phyloP scores from a whole-genome alignment of 371 early-diverging fungal genomes.

The Syncephalis plumigaleata region DNA sequence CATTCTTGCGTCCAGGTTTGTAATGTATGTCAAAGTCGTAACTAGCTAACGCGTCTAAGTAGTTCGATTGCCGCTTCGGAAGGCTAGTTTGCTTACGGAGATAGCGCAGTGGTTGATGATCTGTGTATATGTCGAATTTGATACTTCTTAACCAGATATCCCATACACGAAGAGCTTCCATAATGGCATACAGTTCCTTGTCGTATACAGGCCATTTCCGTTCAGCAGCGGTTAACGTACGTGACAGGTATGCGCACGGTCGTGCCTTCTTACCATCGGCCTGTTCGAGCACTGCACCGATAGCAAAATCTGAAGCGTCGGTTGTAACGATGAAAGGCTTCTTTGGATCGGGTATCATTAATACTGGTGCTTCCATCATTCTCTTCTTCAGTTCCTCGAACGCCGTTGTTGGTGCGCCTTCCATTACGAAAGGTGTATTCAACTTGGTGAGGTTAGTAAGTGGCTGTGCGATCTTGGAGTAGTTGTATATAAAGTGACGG shows the following conservation, averaged over 20 bases:
- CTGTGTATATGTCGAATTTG: conserved; percentile 9
- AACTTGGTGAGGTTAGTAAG: conserved; percentile 15
- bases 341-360: conserved; percentile 10
- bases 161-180: conserved; percentile 8
- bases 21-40: conserved; percentile 14
- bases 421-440: conserved; percentile 8
- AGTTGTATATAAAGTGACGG: conserved; percentile 13
- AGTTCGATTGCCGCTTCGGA: conserved; percentile 6
- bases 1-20: conserved; percentile 12
- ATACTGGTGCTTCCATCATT: conserved; percentile 7
- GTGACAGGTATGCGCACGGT: neutral
- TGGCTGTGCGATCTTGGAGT: conserved; percentile 17
- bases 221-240: conserved; percentile 10
- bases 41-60: conserved; percentile 12
- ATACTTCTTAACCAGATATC: conserved; percentile 5
- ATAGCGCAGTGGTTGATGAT: conserved; percentile 9
- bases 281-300: conserved; percentile 16
- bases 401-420: conserved; percentile 10
- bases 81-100: conserved; percentile 2
- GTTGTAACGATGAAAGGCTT: conserved; percentile 11
- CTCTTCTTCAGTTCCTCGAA: conserved; percentile 10
- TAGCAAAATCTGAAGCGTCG: conserved; percentile 12
- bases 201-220: conserved; percentile 10
- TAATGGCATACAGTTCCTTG: conserved; percentile 14
- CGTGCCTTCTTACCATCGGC: neutral